Percentiles rank a stretch among this genome's conserved stretches.
Evolutionary conservation across 2,329 filamentous ascomycete species (phyloP).

Genomic region (Hymenoscyphus occultus): DNA sequence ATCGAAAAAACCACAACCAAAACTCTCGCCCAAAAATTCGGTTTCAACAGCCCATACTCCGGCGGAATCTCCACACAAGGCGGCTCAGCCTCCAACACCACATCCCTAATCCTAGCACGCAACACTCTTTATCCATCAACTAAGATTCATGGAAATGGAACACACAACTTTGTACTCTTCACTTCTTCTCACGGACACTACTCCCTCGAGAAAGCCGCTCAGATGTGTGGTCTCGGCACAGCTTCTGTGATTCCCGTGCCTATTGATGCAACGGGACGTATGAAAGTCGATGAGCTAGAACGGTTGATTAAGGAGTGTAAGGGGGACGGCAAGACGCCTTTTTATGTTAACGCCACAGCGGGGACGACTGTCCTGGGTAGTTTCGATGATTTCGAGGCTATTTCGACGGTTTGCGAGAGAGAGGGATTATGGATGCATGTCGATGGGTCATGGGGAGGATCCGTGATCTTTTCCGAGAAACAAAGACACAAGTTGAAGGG

Average conservation of each 20-base stretch:
- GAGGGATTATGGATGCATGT: constrained; percentile 87
- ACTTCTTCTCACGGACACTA: constrained; percentile 92
- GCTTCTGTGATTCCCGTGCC: constrained; percentile 70
- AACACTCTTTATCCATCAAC: constrained; percentile 80
- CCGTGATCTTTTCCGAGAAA: constrained; percentile 70
- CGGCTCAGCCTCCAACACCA: constrained; percentile 80
- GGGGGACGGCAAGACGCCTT: constrained; percentile 69
- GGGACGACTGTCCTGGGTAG: constrained; percentile 91
- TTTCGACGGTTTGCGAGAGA: constrained; percentile 67
- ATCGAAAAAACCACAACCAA: constrained; percentile 82
- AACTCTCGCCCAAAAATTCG: constrained; percentile 72
- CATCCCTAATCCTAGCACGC: constrained; percentile 80
- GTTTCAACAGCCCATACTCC: constrained; percentile 63
- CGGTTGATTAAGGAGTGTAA: constrained; percentile 60
- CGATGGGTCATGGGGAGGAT: constrained; percentile 88
- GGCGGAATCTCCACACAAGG: constrained; percentile 73
- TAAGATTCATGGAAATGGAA: constrained; percentile 68
- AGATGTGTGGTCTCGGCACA: constrained; percentile 80
- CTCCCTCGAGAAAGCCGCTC: constrained; percentile 90
- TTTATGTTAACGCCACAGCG: constrained; percentile 94
- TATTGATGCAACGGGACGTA: constrained; percentile 69
- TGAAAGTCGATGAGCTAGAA: constrained; percentile 66
- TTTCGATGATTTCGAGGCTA: constrained; percentile 74
- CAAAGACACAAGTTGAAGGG: constrained; percentile 67
- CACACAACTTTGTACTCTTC: constrained; percentile 72